Evolutionary conservation across 164 flowering plant genomes (phyloP).

Genomic region (Pachysandra terminalis): DNA sequence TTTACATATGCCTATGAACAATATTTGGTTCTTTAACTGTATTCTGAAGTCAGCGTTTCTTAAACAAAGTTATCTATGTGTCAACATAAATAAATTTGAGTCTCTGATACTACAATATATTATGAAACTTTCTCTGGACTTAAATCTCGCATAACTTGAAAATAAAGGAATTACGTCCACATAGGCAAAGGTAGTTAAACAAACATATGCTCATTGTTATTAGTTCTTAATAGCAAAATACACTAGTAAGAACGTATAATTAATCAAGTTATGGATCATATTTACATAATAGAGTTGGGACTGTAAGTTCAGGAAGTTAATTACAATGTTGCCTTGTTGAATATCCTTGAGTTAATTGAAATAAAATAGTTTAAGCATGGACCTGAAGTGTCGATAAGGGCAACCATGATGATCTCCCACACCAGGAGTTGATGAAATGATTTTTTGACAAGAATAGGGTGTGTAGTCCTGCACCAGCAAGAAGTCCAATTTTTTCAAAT

Average conservation of each 20-base stretch:
- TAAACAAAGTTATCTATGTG: no score
- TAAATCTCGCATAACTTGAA: no score
- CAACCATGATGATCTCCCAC: slow-evolving; percentile 99
- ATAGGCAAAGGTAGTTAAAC: no score
- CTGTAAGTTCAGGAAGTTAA: background rate
- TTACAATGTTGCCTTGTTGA: background rate
- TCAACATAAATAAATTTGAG: no score
- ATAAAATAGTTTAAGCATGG: background rate
- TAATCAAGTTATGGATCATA: background rate
- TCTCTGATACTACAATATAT: no score
- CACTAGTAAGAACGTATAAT: background rate
- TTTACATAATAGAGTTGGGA: no score
- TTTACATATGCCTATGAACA: no score
- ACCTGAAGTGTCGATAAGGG: slow-evolving; percentile 98
- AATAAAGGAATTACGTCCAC: no score
- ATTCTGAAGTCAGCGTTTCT: no score
- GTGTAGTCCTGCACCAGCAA: slow-evolving; percentile 77
- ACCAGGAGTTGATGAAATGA: slow-evolving; percentile 82
- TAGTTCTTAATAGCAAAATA: background rate
- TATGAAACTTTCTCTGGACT: no score
- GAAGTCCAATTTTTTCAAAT: background rate
- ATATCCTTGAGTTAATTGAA: background rate
- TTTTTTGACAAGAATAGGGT: slow-evolving; percentile 88
- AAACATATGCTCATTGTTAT: no score
- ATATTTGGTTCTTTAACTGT: no score